Evolutionary conservation across 2,329 filamentous ascomycete species (phyloP).

Genomic region (Ambrosiella xylebori): DNA sequence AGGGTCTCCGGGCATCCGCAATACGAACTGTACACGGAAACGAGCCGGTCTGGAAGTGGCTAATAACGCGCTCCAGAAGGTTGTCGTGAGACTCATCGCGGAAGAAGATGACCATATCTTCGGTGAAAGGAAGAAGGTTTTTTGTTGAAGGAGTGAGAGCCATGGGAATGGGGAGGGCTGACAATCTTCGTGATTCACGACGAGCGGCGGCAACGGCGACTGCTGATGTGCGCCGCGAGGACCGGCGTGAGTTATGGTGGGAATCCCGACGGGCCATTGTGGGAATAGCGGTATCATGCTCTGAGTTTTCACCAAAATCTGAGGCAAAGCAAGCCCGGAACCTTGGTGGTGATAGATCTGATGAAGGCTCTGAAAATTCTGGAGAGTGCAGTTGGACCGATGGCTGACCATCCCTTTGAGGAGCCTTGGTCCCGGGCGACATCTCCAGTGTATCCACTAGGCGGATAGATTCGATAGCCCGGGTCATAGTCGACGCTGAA

Average conservation of each 20-base stretch:
- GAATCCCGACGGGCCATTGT: background rate
- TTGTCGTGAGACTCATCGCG: slow-evolving; percentile 26
- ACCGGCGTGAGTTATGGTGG: background rate
- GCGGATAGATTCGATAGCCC: background rate
- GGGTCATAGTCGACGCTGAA: background rate
- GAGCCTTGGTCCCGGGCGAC: background rate
- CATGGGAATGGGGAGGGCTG: background rate
- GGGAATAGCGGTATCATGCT: background rate
- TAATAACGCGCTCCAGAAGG: slow-evolving; percentile 30
- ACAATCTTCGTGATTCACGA: slow-evolving; percentile 6
- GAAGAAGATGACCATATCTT: slow-evolving; percentile 40
- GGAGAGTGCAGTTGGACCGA: background rate
- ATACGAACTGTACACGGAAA: slow-evolving; percentile 17
- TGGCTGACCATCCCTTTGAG: background rate
- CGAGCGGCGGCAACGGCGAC: background rate
- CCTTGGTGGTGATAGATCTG: slow-evolving; percentile 5
- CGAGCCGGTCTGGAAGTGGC: slow-evolving; percentile 26
- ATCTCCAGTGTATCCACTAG: slow-evolving; percentile 6
- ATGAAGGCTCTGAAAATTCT: background rate
- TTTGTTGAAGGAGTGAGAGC: background rate
- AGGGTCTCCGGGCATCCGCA: slow-evolving; percentile 5
- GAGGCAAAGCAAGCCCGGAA: slow-evolving; percentile 11
- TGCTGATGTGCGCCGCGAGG: background rate
- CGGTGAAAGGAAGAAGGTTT: slow-evolving; percentile 34
- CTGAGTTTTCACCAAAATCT: slow-evolving; percentile 1